Evolutionary conservation across 257 asterid genomes (phyloP), one percentile per base, ranked within the genome.

Genomic region (Fraxinus cuspidata): DNA sequence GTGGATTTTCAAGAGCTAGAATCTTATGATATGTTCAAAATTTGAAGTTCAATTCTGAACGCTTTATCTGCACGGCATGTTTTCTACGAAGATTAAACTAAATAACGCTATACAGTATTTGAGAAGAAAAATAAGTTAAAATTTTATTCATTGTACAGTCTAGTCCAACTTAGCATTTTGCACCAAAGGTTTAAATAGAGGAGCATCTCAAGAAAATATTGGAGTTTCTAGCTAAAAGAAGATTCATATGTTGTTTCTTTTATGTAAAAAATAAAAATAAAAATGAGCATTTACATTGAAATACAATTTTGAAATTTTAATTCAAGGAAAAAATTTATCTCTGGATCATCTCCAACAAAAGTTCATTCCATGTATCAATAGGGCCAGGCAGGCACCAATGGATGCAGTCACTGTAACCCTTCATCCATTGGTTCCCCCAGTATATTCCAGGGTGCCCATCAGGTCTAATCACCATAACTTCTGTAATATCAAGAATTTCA

Each of bases 351-450:
- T 88, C 87, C n/a, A 88, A 76, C 78, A 89, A 63, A 77, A 89
- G 85, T 73, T 86, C 83, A 69, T 87, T 89, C 94, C 94, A 89
- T 1, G 87, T 76, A 72, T 89, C 92, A 11, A 89, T 32, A 0
- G 94, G 94, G 13, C 92, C 92, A 0, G 94, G 92, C 23, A 87
- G 23, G 73, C 94, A 89, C 92, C 94, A 89, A 70, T 87, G 94
- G 8, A 84, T 75, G 21, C 94, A 89, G 65, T 88, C 90, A 28
- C 77, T 87, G 51, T 79, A 83, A 2, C 87, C 88, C 68, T 87
- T 84, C 84, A 76, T 82, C 88, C 90, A 86, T 58, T 29, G 31
- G 18, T 84, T 81, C 1, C 88, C 88, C 85, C 84, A 83, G 53
- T 83, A 38, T 72, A 71, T 32, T 3, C 85, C 90, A 1, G 92